Evolutionary conservation across 208 protist genomes (phyloP).

Genomic region (Naegleria fowleri): DNA sequence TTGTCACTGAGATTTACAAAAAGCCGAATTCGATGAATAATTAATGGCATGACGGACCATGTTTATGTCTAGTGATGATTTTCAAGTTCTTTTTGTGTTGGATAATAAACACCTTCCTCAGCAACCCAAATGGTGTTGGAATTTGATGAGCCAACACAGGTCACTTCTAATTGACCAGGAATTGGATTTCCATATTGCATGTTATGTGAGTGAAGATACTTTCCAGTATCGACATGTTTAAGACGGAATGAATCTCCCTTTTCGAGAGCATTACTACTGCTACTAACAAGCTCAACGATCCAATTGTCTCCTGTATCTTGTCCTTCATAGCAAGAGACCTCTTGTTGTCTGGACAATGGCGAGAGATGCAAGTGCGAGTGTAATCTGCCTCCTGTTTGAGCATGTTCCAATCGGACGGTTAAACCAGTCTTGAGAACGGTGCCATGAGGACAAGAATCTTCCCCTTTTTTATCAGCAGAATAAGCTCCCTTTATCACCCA

Average conservation of each 20-base stretch:
- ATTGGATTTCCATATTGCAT: slow-evolving; percentile 16
- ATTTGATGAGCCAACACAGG: background rate
- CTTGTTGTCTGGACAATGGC: slow-evolving; percentile 22
- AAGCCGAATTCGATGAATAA: too few species aligned
- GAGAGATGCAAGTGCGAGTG: slow-evolving; percentile 15
- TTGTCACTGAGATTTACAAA: too few species aligned
- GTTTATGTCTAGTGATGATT: background rate
- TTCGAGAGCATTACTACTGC: background rate
- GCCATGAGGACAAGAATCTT: background rate
- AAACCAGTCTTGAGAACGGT: background rate
- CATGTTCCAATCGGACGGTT: background rate
- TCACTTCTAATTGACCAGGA: slow-evolving; percentile 24
- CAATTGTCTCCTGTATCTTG: slow-evolving; percentile 23
- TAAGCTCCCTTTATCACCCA: slow-evolving; percentile 12
- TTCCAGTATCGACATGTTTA: slow-evolving; percentile 28
- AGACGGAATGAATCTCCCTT: background rate
- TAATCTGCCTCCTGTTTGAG: background rate
- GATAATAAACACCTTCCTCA: slow-evolving; percentile 28
- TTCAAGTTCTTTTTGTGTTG: slow-evolving; percentile 3
- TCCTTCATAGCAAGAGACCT: slow-evolving; percentile 9
- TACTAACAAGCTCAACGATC: background rate
- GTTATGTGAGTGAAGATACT: slow-evolving; percentile 3
- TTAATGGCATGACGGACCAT: too few species aligned
- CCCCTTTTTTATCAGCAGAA: too few species aligned
- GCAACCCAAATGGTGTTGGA: background rate